phyloP scores from a whole-genome alignment of 2,329 filamentous ascomycete genomes.

The Alternaria viburni region DNA sequence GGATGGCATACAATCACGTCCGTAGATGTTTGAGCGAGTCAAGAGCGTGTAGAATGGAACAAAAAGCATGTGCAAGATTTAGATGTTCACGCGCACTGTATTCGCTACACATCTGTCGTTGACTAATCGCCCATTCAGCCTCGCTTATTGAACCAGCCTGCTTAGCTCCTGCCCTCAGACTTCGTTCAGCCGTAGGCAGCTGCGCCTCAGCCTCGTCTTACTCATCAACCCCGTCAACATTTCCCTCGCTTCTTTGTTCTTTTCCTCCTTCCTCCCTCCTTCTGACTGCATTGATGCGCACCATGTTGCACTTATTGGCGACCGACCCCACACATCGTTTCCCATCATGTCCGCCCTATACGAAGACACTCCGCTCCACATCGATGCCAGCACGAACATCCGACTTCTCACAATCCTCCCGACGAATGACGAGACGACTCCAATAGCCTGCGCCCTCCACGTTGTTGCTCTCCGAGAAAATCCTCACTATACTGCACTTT shows the following conservation, averaged over 20 bases:
- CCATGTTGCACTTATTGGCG: not conserved
- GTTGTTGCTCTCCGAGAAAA: not conserved
- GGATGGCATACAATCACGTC: not conserved
- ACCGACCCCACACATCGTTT: not conserved
- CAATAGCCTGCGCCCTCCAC: not conserved
- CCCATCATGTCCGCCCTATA: not conserved
- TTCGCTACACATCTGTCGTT: not conserved
- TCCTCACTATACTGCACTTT: not conserved
- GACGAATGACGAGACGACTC: not conserved
- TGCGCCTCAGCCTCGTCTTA: not conserved
- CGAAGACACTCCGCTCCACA: not conserved
- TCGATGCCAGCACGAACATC: not conserved
- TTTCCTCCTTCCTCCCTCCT: not conserved
- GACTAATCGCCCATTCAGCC: not conserved
- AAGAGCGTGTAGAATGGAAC: not conserved
- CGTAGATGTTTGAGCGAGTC: not conserved
- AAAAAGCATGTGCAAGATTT: not conserved
- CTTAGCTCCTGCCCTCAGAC: not conserved
- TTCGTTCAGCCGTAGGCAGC: not conserved
- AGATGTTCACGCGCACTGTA: not conserved
- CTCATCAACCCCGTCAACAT: not conserved
- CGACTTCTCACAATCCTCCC: not conserved
- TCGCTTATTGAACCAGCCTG: not conserved
- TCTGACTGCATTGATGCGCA: not conserved
- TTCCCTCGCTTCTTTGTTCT: not conserved